Evolutionary conservation across 2,329 filamentous ascomycete species (phyloP), one percentile per base, ranked within the genome.

Genomic region (Colletotrichum musicola): DNA sequence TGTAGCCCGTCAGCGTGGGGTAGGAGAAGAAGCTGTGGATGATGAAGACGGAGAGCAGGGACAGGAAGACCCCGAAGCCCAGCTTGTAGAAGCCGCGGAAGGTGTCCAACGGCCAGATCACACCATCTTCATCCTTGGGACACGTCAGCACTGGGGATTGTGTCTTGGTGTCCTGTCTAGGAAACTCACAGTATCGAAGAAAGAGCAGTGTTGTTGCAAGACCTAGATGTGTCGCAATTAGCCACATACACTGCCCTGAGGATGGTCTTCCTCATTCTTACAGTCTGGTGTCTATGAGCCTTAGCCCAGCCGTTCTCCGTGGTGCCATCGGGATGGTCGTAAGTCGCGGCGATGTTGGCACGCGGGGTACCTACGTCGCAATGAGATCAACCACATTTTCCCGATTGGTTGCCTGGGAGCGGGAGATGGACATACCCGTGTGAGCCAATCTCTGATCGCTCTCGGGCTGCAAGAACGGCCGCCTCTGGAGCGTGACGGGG

Each of bases 11-110:
- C 6, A 76, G 75, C 0, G 82, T 84, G 1, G 81, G 81, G 64
- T 85, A 85, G 4, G 83, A 84, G 71, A 85, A 83, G 72, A 76
- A 79, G 58, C 75, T 4, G 49, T 83, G 79, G 61, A 84, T 80
- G 49, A 84, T 77, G 12, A 84, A 65, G 14, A 77, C 63, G 3
- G 81, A 75, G 2, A 84, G 61, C 1, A 80, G 12, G 4, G 79
- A 83, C 68, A 84, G 79, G 1, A 80, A 40, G 13, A 82, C 59
- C 56, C 75, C 78, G 73, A 82, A 83, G 0, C 81, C 82, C 0
- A 83, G 72, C 1, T 76, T 76, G 3, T 77, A 76, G 62, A 84
- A 82, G 4, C 82, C 81, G 10, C 51, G 62, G 69, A 78, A 83
- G 0, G 80, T 82, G 68, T 83, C 79, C 18, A 59, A 62, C 0